Evolutionary conservation across 371 early-diverging fungal genomes (phyloP).

Genomic region (Mortierella sp.): DNA sequence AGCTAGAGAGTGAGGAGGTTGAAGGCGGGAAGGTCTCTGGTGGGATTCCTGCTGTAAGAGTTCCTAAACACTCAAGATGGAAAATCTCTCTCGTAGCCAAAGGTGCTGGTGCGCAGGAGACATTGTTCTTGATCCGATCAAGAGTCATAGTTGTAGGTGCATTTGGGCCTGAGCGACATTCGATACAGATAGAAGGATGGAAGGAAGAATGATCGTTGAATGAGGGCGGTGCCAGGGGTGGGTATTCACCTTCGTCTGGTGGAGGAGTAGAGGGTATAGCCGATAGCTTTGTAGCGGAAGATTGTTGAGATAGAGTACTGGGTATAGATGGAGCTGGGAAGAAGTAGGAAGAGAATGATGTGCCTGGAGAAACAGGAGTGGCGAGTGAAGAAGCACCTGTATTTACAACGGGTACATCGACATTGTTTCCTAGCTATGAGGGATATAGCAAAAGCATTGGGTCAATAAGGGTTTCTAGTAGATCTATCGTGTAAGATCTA

Average conservation of each 20-base stretch:
- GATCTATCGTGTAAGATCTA: neutral
- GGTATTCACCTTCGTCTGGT: constrained; percentile 45
- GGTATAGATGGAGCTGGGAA: constrained; percentile 37
- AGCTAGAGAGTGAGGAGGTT: constrained; percentile 37
- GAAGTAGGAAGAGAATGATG: constrained; percentile 49
- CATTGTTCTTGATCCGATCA: constrained; percentile 38
- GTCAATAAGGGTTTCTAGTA: neutral
- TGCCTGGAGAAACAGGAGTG: constrained; percentile 44
- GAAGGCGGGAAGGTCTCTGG: constrained; percentile 50
- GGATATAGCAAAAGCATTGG: neutral
- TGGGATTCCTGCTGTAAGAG: constrained; percentile 23
- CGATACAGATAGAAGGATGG: constrained; percentile 71
- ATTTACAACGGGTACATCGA: constrained; percentile 65
- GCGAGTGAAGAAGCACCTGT: constrained; percentile 42
- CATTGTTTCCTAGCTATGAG: constrained; percentile 70
- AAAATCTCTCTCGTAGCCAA: constrained; percentile 61
- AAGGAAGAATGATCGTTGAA: constrained; percentile 60
- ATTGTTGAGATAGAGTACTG: constrained; percentile 14
- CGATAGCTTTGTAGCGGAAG: constrained; percentile 2
- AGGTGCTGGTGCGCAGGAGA: constrained; percentile 30
- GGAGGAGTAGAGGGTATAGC: constrained; percentile 53
- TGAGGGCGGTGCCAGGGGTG: constrained; percentile 48
- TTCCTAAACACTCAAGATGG: constrained; percentile 63
- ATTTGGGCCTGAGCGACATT: constrained; percentile 69
- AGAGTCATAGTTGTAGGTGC: constrained; percentile 64